Percentiles rank a stretch among this genome's conserved stretches.
Evolutionary conservation across 1,284 basidiomycete genomes (phyloP).

Genomic region (Sporisorium graminicola): DNA sequence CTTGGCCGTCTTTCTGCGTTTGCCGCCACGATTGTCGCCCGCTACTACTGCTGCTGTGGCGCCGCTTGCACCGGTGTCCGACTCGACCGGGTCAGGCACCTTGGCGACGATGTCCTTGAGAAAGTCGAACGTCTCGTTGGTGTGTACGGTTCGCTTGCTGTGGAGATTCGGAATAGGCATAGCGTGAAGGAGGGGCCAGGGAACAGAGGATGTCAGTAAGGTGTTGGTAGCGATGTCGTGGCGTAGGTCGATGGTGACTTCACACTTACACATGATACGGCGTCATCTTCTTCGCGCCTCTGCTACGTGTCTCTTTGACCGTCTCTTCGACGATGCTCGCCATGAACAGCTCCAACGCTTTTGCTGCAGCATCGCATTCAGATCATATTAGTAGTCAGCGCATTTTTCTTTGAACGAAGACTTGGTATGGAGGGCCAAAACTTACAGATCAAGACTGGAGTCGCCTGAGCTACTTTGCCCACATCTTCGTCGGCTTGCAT

Average conservation of each 20-base stretch:
- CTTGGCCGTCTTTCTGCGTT: slow-evolving; percentile 52
- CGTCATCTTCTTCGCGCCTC: slow-evolving; percentile 90
- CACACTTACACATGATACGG: slow-evolving; percentile 89
- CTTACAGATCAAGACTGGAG: slow-evolving; percentile 96
- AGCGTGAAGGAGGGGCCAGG: background rate
- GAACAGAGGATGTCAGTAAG: no score
- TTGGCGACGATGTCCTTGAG: slow-evolving; percentile 91
- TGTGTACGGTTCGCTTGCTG: slow-evolving; percentile 93
- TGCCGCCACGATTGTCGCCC: slow-evolving; percentile 46
- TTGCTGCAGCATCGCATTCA: slow-evolving; percentile 76
- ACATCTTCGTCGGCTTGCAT: slow-evolving; percentile 99
- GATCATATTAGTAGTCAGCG: background rate
- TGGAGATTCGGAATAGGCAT: background rate
- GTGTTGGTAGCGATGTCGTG: background rate
- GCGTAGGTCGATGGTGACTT: no score
- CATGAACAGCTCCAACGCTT: slow-evolving; percentile 94
- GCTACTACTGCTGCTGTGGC: slow-evolving; percentile 2
- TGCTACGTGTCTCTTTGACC: slow-evolving; percentile 81
- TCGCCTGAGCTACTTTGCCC: slow-evolving; percentile 96
- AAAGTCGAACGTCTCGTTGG: slow-evolving; percentile 91
- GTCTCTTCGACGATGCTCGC: slow-evolving; percentile 86
- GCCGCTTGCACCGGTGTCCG: slow-evolving; percentile 13
- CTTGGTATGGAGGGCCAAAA: slow-evolving; percentile 48
- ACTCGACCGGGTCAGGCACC: slow-evolving; percentile 84
- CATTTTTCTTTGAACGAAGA: no score